Conservation (phyloP, 129 eudicot genomes). For the Pulicaria dysenterica region DNA sequence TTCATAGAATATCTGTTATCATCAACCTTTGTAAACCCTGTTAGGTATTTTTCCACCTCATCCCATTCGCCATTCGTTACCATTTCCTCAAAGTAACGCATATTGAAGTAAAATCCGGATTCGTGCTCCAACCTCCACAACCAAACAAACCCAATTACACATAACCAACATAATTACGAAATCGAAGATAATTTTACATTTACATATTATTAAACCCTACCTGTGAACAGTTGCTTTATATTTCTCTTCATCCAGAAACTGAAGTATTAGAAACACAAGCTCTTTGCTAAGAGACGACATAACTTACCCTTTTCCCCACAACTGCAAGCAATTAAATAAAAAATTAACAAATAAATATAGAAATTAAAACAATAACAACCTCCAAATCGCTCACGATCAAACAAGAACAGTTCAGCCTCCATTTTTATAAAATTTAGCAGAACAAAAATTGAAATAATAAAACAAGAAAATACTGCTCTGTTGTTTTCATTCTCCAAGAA, state of each 20-base stretch:
- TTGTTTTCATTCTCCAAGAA: constrained; percentile 19
- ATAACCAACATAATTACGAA: not conserved
- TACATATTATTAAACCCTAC: constrained; percentile 32
- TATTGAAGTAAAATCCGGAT: constrained; percentile 75
- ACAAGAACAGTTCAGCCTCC: constrained; percentile 17
- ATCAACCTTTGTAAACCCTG: constrained; percentile 81
- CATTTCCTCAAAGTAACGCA: constrained; percentile 74
- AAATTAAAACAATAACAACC: constrained; percentile 13
- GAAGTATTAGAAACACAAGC: constrained; percentile 77
- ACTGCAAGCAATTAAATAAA: constrained; percentile 19
- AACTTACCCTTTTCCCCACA: constrained; percentile 33
- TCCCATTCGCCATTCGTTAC: constrained; percentile 82
- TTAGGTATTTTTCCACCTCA: constrained; percentile 71
- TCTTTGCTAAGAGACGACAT: constrained; percentile 76
- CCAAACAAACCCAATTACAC: constrained; percentile 15
- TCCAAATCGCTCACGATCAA: constrained; percentile 17
- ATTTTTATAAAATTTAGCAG: not conserved
- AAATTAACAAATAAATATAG: constrained; percentile 25
- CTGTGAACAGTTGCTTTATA: constrained; percentile 66
- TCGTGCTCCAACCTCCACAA: constrained; percentile 71
- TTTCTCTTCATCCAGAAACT: constrained; percentile 78
- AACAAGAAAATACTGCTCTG: constrained; percentile 1
- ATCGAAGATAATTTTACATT: not conserved
- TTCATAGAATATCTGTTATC: constrained; percentile 84
- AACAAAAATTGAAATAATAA: not conserved